Percentiles rank a stretch among this genome's conserved stretches.
These are phyloP conservation scores for Alternaria tenuissima DNA, from an alignment of 2,329 filamentous ascomycete genomes.

Conservation along the genomic window DNA sequence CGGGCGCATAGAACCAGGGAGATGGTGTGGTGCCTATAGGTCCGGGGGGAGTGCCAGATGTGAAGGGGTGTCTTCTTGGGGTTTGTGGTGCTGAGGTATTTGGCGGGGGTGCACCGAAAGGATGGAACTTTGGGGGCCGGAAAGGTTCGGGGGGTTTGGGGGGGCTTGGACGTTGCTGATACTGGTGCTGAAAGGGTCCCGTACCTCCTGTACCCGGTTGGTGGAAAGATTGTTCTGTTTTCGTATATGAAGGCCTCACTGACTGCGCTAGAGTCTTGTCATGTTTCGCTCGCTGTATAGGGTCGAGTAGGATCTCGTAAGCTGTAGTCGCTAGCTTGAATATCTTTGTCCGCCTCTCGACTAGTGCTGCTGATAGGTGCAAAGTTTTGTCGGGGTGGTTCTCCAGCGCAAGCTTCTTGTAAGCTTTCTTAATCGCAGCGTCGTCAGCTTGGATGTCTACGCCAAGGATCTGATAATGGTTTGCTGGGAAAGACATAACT, in stretches of 20 bases:
- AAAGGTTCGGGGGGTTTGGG: not conserved
- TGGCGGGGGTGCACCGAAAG: not conserved
- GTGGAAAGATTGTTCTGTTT: not conserved
- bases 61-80: not conserved
- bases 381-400: slow-evolving; percentile 19
- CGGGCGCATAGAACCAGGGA: slow-evolving; percentile 1
- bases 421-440: slow-evolving; percentile 12
- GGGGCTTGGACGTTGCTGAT: not conserved
- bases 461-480: slow-evolving; percentile 11
- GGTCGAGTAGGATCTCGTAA: not conserved
- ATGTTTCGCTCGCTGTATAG: not conserved
- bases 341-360: not conserved
- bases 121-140: not conserved
- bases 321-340: slow-evolving; percentile 13
- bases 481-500: not conserved
- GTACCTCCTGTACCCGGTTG: not conserved
- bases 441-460: not conserved
- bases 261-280: not conserved
- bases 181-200: not conserved
- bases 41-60: not conserved
- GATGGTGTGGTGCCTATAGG: not conserved
- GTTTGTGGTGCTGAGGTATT: not conserved
- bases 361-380: slow-evolving; percentile 4
- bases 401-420: not conserved
- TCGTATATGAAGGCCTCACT: not conserved